Evolutionary conservation across 164 flowering plant species (phyloP).

Genomic region (Vitis riparia): DNA sequence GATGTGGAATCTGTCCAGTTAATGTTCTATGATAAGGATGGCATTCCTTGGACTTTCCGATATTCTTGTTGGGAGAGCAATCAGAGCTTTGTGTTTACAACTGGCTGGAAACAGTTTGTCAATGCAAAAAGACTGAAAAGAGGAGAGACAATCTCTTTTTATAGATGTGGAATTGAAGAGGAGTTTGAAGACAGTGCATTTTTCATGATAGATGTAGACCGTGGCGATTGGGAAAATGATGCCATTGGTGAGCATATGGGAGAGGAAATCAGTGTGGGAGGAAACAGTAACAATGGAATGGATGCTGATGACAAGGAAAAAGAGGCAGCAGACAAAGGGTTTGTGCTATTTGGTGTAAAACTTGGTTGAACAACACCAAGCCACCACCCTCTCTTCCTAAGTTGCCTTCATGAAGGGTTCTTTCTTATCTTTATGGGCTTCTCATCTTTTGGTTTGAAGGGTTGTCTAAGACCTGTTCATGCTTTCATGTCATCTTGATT

Average conservation of each 20-base stretch:
- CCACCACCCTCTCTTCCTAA: not conserved
- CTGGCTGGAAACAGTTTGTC: slow-evolving; percentile 19
- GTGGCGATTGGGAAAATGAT: not conserved
- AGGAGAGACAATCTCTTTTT: not conserved
- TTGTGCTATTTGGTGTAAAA: not conserved
- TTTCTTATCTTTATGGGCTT: not conserved
- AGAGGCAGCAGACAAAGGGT: not conserved
- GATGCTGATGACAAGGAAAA: not conserved
- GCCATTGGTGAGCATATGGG: not conserved
- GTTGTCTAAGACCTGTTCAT: not conserved
- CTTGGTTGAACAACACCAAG: not conserved
- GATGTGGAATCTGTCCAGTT: not conserved
- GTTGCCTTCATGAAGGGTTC: not conserved
- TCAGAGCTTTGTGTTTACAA: slow-evolving; percentile 12
- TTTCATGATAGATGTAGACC: not conserved
- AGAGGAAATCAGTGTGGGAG: not conserved
- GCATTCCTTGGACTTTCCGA: slow-evolving; percentile 13
- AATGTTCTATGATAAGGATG: not conserved
- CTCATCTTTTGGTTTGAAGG: not conserved
- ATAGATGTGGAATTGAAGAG: not conserved
- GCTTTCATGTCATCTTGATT: too few relatives aligned
- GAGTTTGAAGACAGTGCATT: too few relatives aligned
- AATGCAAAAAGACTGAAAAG: slow-evolving; percentile 5
- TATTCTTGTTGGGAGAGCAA: slow-evolving; percentile 11
- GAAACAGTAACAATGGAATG: not conserved